Evolutionary conservation across 352 stramenopile species (phyloP), one percentile per base, ranked within the genome.

Genomic region (Phytophthora idaei): DNA sequence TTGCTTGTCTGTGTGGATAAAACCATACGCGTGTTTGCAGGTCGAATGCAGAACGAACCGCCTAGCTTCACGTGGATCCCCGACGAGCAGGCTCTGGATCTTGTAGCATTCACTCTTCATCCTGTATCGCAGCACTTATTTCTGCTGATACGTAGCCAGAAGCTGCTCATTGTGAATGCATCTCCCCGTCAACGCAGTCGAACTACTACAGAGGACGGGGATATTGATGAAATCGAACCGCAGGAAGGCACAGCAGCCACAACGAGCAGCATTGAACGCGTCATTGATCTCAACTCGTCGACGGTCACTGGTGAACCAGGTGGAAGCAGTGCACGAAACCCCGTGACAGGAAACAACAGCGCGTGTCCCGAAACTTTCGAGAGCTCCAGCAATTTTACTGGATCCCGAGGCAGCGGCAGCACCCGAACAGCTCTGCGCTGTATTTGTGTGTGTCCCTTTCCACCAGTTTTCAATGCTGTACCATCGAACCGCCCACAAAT

Each of bases 61-160:
- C 85, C 85, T 28, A 80, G 66, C 29, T 90, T 89, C 55, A 89
- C 83, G 57, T 93, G 81, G 81, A 90, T 89, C 48, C 85, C 85
- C 0, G 82, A 91, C 39, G 81, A 90, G n/a, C 58, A 77, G 31
- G 59, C 76, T 15, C 70, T 89, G 1, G 80, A 91, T 53, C 72
- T 93, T 28, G 71, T 84, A 21, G 82, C 79, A 2, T 80, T 91
- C 27, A 67, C 80, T n/a, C 71, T 90, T n/a, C 76, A 93, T 48
- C 66, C 81, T 1, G 56, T 76, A 8, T 71, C 62, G 2, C 63
- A 77, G 6, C 77, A 83, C 15, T 71, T 93, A 8, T 89, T 87
- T 31, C 58, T 93, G 11, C 27, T 93, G 17, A 72, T 90, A 8
- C 77, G 79, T 34, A 90, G 75, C 32, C 77, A 91, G 21, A 77